Percentiles rank a stretch among this genome's conserved stretches.
Evolutionary conservation across 2,329 filamentous ascomycete species (phyloP).

Genomic region (Phyllosticta citriasiana): DNA sequence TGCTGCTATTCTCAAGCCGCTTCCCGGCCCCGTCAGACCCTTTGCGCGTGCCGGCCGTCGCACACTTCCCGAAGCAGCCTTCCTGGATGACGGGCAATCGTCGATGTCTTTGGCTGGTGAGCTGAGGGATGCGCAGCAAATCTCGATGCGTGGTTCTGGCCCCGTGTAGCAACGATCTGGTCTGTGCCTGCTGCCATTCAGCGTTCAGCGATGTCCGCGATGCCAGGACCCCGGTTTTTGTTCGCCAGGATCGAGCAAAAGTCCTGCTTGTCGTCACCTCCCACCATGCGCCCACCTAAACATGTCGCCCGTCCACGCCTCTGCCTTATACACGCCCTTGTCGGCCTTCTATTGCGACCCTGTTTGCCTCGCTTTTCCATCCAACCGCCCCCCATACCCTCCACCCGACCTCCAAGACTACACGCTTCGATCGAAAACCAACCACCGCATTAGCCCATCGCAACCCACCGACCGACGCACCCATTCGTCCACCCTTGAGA

Average conservation of each 20-base stretch:
- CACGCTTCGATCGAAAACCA: not conserved
- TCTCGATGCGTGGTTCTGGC: not conserved
- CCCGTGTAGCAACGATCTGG: not conserved
- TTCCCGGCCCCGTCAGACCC: not conserved
- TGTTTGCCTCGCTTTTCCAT: not conserved
- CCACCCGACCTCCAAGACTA: not conserved
- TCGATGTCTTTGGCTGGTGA: not conserved
- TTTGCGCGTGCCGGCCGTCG: not conserved
- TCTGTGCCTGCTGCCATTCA: not conserved
- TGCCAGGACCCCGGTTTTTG: not conserved
- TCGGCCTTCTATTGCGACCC: not conserved
- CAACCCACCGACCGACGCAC: not conserved
- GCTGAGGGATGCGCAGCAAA: not conserved
- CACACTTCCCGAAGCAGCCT: not conserved
- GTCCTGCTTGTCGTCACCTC: constrained; percentile 7
- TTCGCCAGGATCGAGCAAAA: not conserved
- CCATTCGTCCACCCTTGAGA: not conserved
- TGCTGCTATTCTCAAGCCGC: too few species aligned
- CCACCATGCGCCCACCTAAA: not conserved
- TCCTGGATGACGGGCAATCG: not conserved
- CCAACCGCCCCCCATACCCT: not conserved
- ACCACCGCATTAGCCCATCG: not conserved
- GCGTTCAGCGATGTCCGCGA: not conserved
- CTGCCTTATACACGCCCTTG: constrained; percentile 7
- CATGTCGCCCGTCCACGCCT: not conserved